Conservation (phyloP, 441 rosid species). For the Eruca vesicaria region DNA sequence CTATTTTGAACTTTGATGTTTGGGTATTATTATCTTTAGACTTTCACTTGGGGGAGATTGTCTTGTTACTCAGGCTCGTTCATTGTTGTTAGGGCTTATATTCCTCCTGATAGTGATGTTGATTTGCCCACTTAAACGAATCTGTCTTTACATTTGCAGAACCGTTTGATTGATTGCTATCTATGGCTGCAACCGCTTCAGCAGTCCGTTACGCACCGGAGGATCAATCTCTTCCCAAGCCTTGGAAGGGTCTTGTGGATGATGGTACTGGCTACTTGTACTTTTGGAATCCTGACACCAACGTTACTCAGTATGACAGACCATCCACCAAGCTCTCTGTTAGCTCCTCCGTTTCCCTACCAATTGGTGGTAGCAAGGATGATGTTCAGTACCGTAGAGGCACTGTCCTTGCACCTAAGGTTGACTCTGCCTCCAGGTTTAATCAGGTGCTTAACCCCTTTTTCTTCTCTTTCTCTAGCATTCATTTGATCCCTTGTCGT, state of each 20-base stretch:
- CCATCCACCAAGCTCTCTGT: slow-evolving; percentile 45
- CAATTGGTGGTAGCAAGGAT: slow-evolving; percentile 36
- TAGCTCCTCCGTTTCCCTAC: slow-evolving; percentile 50
- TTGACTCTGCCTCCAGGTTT: slow-evolving; percentile 42
- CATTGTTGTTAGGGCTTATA: neutral
- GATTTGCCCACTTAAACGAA: too few relatives aligned
- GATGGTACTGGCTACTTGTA: slow-evolving; percentile 77
- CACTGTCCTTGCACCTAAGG: slow-evolving; percentile 34
- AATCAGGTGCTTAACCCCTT: slow-evolving; percentile 44
- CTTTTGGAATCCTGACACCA: slow-evolving; percentile 91
- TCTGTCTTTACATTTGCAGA: neutral
- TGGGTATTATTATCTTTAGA: too few relatives aligned
- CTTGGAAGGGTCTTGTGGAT: slow-evolving; percentile 91
- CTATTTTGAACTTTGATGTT: too few relatives aligned
- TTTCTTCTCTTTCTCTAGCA: neutral
- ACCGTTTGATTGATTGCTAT: slow-evolving; percentile 37
- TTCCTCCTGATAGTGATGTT: too few relatives aligned
- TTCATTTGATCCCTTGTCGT: neutral
- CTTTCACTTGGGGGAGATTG: neutral
- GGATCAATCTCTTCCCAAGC: slow-evolving; percentile 85
- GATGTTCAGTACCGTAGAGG: slow-evolving; percentile 44
- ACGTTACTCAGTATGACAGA: slow-evolving; percentile 82
- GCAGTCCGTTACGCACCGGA: slow-evolving; percentile 79
- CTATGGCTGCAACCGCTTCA: slow-evolving; percentile 50
- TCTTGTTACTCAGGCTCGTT: too few relatives aligned